Percentiles rank a stretch among this genome's conserved stretches.
Evolutionary conservation across 2,329 filamentous ascomycete species (phyloP).

Genomic region (Colletotrichum horii): DNA sequence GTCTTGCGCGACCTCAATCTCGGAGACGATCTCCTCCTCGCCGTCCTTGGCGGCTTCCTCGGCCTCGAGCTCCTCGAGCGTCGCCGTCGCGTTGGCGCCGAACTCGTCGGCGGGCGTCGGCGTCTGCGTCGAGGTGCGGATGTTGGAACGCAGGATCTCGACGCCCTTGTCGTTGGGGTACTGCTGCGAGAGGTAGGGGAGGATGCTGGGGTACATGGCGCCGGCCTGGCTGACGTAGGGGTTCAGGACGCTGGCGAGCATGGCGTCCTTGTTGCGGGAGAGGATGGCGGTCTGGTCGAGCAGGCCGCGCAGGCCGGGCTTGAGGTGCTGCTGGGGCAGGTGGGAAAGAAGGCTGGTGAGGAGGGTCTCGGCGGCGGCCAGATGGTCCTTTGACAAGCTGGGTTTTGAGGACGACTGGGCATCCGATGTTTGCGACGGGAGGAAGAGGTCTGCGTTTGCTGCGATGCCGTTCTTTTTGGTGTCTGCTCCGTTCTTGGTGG

Average conservation of each 20-base stretch:
- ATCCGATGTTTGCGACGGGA: constrained; percentile 49
- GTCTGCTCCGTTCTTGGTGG: constrained; percentile 29
- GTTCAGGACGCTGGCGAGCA: constrained; percentile 84
- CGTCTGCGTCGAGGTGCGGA: constrained; percentile 44
- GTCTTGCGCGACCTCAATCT: constrained; percentile 39
- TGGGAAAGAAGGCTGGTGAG: constrained; percentile 67
- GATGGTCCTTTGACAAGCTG: constrained; percentile 50
- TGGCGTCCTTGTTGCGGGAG: constrained; percentile 69
- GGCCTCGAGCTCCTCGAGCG: constrained; percentile 37
- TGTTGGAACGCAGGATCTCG: constrained; percentile 71
- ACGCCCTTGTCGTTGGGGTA: constrained; percentile 69
- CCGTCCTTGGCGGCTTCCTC: constrained; percentile 51
- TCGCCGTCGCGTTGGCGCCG: constrained; percentile 7
- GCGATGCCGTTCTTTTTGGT: constrained; percentile 45
- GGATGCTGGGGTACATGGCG: constrained; percentile 71
- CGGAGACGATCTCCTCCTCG: constrained; percentile 34
- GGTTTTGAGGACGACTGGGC: constrained; percentile 39
- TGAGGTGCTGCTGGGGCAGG: constrained; percentile 70
- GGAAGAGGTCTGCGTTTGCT: constrained; percentile 76
- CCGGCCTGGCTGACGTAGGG: constrained; percentile 70
- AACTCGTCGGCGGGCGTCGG: neutral
- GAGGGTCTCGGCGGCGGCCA: constrained; percentile 63
- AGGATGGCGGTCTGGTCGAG: constrained; percentile 85
- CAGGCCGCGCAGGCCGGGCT: constrained; percentile 74
- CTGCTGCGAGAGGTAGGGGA: constrained; percentile 77